phyloP scores from a whole-genome alignment of 345 rosid species.

The Camelina hispida region DNA sequence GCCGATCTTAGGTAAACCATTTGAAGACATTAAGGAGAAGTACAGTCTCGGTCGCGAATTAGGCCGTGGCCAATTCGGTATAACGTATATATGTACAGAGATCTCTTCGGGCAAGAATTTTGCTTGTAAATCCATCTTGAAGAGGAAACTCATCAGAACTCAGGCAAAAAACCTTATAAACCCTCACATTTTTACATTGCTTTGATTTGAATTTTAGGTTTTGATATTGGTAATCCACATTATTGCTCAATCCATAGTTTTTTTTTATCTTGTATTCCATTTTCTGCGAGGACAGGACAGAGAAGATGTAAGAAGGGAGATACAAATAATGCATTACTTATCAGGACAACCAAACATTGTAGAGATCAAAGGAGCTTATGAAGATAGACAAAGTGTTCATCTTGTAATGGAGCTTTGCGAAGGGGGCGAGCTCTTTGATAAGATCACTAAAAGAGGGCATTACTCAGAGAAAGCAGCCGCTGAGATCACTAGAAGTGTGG shows the following conservation, averaged over 20 bases:
- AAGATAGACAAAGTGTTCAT: constrained; percentile 80
- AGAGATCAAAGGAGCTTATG: constrained; percentile 76
- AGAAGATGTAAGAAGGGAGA: constrained; percentile 78
- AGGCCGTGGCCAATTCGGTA: constrained; percentile 89
- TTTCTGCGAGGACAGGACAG: constrained; percentile 46
- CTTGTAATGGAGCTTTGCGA: constrained; percentile 91
- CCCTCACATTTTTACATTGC: not conserved
- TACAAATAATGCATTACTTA: constrained; percentile 82
- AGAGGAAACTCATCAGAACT: constrained; percentile 64
- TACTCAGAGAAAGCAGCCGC: constrained; percentile 86
- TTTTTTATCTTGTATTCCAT: no score
- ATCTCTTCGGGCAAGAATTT: constrained; percentile 64
- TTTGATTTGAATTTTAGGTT: not conserved
- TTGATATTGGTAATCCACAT: not conserved
- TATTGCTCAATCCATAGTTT: not conserved
- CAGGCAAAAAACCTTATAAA: constrained; percentile 27
- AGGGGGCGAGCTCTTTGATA: constrained; percentile 92
- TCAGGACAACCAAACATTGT: constrained; percentile 87
- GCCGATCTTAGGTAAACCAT: constrained; percentile 68
- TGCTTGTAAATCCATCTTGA: constrained; percentile 84
- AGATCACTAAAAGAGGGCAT: constrained; percentile 72
- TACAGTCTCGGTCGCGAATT: constrained; percentile 69
- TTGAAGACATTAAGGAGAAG: constrained; percentile 63
- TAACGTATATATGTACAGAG: constrained; percentile 77
- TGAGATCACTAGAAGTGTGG: constrained; percentile 58